Evolutionary conservation across 2,329 filamentous ascomycete species (phyloP).

Genomic region (Nectriaceae sp.): DNA sequence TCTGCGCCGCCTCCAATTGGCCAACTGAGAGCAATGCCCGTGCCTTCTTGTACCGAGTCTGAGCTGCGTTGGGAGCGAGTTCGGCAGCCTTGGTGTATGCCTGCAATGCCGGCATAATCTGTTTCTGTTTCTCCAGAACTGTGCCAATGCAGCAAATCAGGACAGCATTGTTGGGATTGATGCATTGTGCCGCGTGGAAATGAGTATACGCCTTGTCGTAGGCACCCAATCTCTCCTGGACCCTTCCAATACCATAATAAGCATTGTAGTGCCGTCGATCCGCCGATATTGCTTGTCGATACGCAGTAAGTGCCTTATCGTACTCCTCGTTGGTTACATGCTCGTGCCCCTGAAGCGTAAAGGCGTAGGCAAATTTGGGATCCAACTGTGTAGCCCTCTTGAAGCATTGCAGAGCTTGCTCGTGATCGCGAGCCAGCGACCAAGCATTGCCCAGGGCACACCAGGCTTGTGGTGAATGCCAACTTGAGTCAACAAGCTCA

Average conservation of each 20-base stretch:
- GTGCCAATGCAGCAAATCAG: constrained; percentile 90
- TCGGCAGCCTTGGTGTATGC: constrained; percentile 84
- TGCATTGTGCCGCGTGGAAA: constrained; percentile 82
- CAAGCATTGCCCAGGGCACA: constrained; percentile 94
- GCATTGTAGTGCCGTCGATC: constrained; percentile 94
- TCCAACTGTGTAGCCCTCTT: constrained; percentile 90
- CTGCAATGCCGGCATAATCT: constrained; percentile 73
- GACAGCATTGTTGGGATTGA: constrained; percentile 93
- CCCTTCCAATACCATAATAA: constrained; percentile 86
- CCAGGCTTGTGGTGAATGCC: constrained; percentile 93
- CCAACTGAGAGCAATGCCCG: constrained; percentile 78
- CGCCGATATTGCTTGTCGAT: constrained; percentile 81
- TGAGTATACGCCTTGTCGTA: constrained; percentile 90
- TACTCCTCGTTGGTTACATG: constrained; percentile 96
- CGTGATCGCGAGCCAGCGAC: constrained; percentile 88
- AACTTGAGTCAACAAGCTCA: constrained; percentile 82
- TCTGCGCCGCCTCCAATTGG: constrained; percentile 71
- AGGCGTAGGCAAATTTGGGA: constrained; percentile 90
- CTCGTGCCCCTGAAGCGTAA: constrained; percentile 94
- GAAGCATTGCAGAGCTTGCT: constrained; percentile 93
- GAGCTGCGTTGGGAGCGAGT: constrained; percentile 76
- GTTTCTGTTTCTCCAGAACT: constrained; percentile 85
- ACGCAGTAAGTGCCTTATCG: constrained; percentile 87
- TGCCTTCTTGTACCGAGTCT: constrained; percentile 92
- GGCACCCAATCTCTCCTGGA: constrained; percentile 88